Percentiles rank a stretch among this genome's conserved stretches.
phyloP scores from a whole-genome alignment of 768 basidiomycete genomes.

The Ephemerocybe angulata region DNA sequence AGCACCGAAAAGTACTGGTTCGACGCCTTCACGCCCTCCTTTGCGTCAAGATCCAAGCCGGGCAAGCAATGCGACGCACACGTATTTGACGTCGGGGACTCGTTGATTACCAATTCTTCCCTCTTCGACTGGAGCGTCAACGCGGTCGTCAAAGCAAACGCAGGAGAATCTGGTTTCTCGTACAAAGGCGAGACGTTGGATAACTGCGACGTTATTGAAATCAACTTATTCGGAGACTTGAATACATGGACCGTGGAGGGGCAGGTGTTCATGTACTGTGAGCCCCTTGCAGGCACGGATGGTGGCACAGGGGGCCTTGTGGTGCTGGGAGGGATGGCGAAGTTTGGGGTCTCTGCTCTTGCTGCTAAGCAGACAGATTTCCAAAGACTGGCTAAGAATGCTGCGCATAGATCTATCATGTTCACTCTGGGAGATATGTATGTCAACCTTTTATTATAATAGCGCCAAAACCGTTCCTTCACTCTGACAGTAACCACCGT shows the following conservation, averaged over 20 bases:
- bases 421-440: background rate
- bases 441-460: background rate
- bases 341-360: slow-evolving; percentile 16
- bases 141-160: slow-evolving; percentile 14
- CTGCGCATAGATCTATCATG: background rate
- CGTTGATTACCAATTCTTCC: slow-evolving; percentile 18
- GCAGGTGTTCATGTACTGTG: slow-evolving; percentile 8
- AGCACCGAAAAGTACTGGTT: slow-evolving; percentile 18
- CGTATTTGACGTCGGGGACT: slow-evolving; percentile 19
- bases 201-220: slow-evolving; percentile 17
- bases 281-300: slow-evolving; percentile 10
- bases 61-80: slow-evolving; percentile 20
- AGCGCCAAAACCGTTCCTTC: too few species aligned
- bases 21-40: slow-evolving; percentile 12
- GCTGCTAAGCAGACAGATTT: slow-evolving; percentile 14
- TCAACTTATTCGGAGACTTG: slow-evolving; percentile 17
- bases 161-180: slow-evolving; percentile 15
- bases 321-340: background rate
- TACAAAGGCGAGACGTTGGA: slow-evolving; percentile 19
- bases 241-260: slow-evolving; percentile 14
- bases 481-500: too few species aligned
- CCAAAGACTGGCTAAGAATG: slow-evolving; percentile 8
- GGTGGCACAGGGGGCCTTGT: background rate
- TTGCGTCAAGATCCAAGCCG: slow-evolving; percentile 1
- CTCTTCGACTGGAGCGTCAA: slow-evolving; percentile 19